Percentiles rank a stretch among this genome's conserved stretches.
These are phyloP conservation scores for Coniophora puteana DNA, from an alignment of 1,284 basidiomycete genomes.

Conservation along the genomic window DNA sequence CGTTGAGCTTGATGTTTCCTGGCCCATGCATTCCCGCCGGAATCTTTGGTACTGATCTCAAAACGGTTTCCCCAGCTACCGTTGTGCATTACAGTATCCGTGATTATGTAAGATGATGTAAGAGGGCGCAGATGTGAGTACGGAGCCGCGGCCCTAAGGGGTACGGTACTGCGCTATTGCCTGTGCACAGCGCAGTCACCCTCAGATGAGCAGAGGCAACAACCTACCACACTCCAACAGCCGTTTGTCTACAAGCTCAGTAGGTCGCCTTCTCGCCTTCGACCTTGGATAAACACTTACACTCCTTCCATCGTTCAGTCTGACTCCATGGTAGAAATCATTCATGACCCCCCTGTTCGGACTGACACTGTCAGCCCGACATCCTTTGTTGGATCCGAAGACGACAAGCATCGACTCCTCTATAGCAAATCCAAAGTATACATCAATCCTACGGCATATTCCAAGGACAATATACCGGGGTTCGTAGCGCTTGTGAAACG, in stretches of 20 bases:
- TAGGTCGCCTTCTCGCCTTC: constrained; percentile 27
- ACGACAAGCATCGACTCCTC: constrained; percentile 68
- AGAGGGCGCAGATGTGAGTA: no score
- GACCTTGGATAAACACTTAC: background rate
- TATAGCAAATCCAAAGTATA: constrained; percentile 93
- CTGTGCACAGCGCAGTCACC: no score
- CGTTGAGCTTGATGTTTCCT: no score
- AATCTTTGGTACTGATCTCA: no score
- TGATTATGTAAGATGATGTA: no score
- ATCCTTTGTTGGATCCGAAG: constrained; percentile 36
- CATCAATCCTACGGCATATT: constrained; percentile 89
- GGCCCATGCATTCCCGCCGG: no score
- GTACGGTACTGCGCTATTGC: no score
- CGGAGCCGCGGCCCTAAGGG: no score
- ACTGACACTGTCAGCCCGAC: constrained; percentile 20
- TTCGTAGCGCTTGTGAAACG: constrained; percentile 87
- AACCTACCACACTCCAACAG: no score
- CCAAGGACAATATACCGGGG: constrained; percentile 90
- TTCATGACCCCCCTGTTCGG: constrained; percentile 32
- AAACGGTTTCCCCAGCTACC: no score
- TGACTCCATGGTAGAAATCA: constrained; percentile 81
- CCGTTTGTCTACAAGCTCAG: constrained; percentile 40
- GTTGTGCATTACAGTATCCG: no score
- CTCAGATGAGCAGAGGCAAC: no score
- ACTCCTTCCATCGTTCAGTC: constrained; percentile 30